Evolutionary conservation across 768 basidiomycete genomes (phyloP).

Genomic region (Candolleomyces aberdarensis): DNA sequence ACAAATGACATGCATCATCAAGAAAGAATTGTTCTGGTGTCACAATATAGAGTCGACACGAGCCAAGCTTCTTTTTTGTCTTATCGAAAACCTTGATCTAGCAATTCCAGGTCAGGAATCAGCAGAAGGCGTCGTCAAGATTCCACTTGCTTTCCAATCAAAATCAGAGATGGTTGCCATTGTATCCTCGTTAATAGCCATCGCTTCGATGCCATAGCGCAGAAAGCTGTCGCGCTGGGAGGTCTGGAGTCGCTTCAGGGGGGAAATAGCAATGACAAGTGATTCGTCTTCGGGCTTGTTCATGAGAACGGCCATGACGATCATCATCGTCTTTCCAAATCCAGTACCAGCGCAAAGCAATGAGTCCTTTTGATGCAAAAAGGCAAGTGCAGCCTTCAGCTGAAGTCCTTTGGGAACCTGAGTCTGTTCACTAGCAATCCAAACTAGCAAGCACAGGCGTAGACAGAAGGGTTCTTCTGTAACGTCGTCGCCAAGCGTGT

Average conservation of each 20-base stretch:
- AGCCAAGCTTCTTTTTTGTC: not conserved
- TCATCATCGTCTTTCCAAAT: conserved; percentile 26
- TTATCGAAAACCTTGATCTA: not conserved
- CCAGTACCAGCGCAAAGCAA: conserved; percentile 23
- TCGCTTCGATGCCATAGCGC: not conserved
- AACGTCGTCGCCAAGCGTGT: not conserved
- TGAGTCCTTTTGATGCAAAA: conserved; percentile 14
- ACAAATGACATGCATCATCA: not conserved
- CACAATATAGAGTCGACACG: not conserved
- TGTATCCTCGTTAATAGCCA: conserved; percentile 1
- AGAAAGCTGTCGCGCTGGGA: not conserved
- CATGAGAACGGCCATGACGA: conserved; percentile 21
- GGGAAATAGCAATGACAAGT: conserved; percentile 16
- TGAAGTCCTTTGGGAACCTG: conserved; percentile 24
- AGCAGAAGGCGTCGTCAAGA: not conserved
- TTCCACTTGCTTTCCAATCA: not conserved
- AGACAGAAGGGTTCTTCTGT: not conserved
- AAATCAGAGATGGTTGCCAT: not conserved
- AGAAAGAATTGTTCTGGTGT: conserved; percentile 1
- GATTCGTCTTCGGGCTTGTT: conserved; percentile 10
- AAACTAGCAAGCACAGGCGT: not conserved
- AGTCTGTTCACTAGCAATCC: not conserved
- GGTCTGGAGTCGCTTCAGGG: conserved; percentile 18
- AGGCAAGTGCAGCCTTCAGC: conserved; percentile 16
- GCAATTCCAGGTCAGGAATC: not conserved